Evolutionary conservation across 1,284 basidiomycete genomes (phyloP).

Genomic region (Pholiota adiposa): DNA sequence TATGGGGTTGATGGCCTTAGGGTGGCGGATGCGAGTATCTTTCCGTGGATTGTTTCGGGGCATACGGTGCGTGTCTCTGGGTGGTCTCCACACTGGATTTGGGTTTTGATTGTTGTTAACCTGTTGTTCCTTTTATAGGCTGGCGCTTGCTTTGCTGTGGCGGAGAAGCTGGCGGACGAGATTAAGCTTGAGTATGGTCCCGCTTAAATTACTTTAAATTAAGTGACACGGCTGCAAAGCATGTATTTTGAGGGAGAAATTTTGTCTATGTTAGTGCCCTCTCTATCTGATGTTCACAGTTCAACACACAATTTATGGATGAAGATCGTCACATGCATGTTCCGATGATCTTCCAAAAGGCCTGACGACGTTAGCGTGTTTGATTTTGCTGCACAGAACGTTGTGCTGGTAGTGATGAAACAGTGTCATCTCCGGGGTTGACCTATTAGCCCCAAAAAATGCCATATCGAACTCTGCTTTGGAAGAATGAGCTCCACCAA

Average conservation of each 20-base stretch:
- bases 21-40: constrained; percentile 65
- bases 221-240: neutral
- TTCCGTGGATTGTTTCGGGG: constrained; percentile 60
- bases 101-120: neutral
- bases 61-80: constrained; percentile 55
- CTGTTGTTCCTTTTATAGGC: constrained; percentile 46
- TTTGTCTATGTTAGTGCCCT: neutral
- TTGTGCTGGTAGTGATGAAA: too few relatives aligned
- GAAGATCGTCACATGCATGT: constrained; percentile 13
- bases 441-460: too few relatives aligned
- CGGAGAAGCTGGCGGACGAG: constrained; percentile 66
- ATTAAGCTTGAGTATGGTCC: constrained; percentile 44
- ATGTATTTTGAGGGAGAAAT: neutral
- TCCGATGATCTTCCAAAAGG: constrained; percentile 15
- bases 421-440: too few relatives aligned
- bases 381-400: neutral
- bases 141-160: constrained; percentile 58
- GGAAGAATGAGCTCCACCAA: too few relatives aligned
- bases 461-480: too few relatives aligned
- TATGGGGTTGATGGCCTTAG: constrained; percentile 46
- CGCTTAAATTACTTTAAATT: neutral
- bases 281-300: too few relatives aligned
- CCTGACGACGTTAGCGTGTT: neutral
- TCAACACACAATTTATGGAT: neutral
- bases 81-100: constrained; percentile 1